Conservation (phyloP, 2,329 filamentous ascomycete species). For the Claviceps maximensis region DNA sequence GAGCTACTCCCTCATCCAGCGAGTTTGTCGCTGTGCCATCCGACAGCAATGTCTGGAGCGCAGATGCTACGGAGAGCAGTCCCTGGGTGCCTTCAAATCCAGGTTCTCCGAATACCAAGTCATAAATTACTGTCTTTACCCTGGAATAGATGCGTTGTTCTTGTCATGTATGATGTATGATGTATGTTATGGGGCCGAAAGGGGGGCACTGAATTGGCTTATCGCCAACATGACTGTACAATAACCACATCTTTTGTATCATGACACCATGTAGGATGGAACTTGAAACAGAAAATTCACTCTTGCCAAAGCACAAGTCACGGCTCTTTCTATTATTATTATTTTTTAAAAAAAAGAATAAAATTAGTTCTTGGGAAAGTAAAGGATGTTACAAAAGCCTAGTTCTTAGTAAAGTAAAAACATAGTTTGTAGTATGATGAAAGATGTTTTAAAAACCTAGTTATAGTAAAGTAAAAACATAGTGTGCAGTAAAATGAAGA, state of each 20-base stretch:
- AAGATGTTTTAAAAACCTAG: too few relatives aligned
- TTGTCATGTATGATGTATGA: too few relatives aligned
- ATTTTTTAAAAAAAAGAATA: too few relatives aligned
- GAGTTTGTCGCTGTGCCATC: slow-evolving; percentile 40
- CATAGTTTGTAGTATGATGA: too few relatives aligned
- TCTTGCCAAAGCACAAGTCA: background rate
- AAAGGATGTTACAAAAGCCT: too few relatives aligned
- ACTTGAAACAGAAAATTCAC: background rate
- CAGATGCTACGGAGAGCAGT: slow-evolving; percentile 29
- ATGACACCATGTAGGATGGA: background rate
- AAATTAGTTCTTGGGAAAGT: too few relatives aligned
- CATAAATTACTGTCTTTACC: background rate
- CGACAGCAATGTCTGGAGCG: slow-evolving; percentile 27
- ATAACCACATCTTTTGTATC: background rate
- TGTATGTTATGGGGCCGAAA: background rate
- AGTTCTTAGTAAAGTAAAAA: too few relatives aligned
- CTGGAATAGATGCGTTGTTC: background rate
- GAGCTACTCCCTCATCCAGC: slow-evolving; percentile 16
- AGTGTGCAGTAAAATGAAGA: too few relatives aligned
- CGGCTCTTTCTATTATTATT: background rate
- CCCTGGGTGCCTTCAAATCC: slow-evolving; percentile 27
- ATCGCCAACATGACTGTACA: background rate
- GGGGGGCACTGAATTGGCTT: background rate
- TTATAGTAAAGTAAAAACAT: too few relatives aligned
- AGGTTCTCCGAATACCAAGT: slow-evolving; percentile 8